A percentile compares a stretch with the other conserved stretches of the same genome.
These are phyloP conservation scores for Cucurbita moschata DNA, from an alignment of 306 rosid species.

Conservation along the genomic window DNA sequence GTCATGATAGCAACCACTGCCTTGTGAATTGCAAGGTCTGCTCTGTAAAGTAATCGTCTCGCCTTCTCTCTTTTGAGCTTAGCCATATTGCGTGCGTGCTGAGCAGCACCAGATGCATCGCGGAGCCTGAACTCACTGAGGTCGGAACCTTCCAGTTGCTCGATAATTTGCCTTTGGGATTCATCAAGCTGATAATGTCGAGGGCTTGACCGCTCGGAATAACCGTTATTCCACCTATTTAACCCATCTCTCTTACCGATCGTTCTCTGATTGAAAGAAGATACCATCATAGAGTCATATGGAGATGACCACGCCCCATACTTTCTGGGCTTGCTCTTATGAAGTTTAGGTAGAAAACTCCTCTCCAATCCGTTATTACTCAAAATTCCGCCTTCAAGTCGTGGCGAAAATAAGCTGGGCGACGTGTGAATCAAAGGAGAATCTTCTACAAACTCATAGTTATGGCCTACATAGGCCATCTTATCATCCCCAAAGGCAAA, in stretches of 20 bases:
- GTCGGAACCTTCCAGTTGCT: conserved; percentile 45
- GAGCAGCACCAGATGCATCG: conserved; percentile 50
- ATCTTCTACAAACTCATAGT: conserved; percentile 61
- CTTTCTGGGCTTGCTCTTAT: conserved; percentile 45
- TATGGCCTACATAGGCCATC: conserved; percentile 38
- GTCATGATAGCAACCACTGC: conserved; percentile 79
- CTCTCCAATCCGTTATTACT: conserved; percentile 42
- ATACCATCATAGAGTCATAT: conserved; percentile 23
- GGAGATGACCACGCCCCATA: conserved; percentile 23
- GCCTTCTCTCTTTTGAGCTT: conserved; percentile 62
- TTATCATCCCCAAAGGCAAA: conserved; percentile 48
- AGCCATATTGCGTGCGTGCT: conserved; percentile 45
- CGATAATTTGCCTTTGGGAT: conserved; percentile 30
- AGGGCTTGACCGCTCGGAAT: conserved; percentile 30
- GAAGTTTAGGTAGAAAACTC: conserved; percentile 31
- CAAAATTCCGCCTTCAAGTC: conserved; percentile 35
- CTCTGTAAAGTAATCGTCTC: conserved; percentile 45
- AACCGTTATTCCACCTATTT: conserved; percentile 24
- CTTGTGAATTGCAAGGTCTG: conserved; percentile 78
- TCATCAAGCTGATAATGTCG: conserved; percentile 28
- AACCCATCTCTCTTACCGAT: conserved; percentile 37
- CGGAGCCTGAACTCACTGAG: conserved; percentile 50
- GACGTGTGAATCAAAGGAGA: conserved; percentile 50
- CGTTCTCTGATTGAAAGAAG: conserved; percentile 23
- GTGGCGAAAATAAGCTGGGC: conserved; percentile 49